These are phyloP conservation scores for Corymbia maculata DNA, from an alignment of 345 rosid genomes.

Conservation along the genomic window DNA sequence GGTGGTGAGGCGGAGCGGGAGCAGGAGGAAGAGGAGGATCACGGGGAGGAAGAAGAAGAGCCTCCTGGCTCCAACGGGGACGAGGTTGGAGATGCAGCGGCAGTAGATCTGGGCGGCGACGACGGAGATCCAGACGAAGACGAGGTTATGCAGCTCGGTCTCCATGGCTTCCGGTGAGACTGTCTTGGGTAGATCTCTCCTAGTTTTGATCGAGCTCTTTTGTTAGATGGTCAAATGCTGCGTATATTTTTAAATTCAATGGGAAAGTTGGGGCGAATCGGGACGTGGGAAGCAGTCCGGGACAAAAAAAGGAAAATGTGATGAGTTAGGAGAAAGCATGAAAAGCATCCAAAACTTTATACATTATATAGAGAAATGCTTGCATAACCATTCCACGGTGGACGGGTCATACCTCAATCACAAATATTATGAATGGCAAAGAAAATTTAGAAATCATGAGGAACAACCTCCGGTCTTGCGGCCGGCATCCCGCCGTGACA, in stretches of 20 bases:
- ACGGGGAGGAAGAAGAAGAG: slow-evolving; percentile 6
- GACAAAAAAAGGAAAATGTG: background rate
- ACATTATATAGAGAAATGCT: no score
- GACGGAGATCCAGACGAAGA: slow-evolving; percentile 14
- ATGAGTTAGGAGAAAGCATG: background rate
- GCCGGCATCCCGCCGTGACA: no score
- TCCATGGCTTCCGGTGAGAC: background rate
- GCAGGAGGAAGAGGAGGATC: slow-evolving; percentile 10
- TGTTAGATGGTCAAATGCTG: background rate
- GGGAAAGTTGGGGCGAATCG: background rate
- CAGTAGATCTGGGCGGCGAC: slow-evolving; percentile 5
- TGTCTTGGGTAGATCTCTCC: background rate
- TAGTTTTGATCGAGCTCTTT: background rate
- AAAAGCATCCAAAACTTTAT: background rate
- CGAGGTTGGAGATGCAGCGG: background rate
- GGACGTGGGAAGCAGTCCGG: background rate
- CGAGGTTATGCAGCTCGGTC: background rate
- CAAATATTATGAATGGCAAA: no score
- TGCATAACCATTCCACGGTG: no score
- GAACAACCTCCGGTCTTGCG: no score
- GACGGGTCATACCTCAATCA: no score
- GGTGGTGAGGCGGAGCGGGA: slow-evolving; percentile 7
- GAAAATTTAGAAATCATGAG: no score
- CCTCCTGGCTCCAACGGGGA: slow-evolving; percentile 1
- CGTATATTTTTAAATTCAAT: background rate